Evolutionary conservation across 495 filamentous ascomycete genomes (phyloP).

Genomic region (Neurospora sublineolata): DNA sequence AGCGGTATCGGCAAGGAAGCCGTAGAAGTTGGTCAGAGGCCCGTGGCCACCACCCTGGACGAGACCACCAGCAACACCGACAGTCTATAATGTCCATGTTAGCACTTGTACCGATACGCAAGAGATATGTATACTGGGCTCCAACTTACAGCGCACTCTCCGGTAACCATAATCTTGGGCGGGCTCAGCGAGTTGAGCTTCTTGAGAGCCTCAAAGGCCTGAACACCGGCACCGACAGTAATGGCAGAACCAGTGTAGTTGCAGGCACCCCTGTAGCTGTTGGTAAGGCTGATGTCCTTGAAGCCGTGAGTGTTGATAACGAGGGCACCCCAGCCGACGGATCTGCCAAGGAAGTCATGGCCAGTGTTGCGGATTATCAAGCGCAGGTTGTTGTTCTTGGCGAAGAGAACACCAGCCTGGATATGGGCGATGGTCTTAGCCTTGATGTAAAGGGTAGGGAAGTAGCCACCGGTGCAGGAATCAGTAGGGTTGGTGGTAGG

Average conservation of each 20-base stretch:
- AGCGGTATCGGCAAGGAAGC: conserved; percentile 45
- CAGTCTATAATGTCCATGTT: conserved; percentile 36
- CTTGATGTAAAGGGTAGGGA: conserved; percentile 43
- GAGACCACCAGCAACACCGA: conserved; percentile 41
- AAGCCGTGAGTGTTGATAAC: conserved; percentile 55
- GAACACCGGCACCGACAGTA: conserved; percentile 38
- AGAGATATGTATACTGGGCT: not conserved
- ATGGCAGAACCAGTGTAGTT: conserved; percentile 34
- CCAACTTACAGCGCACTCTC: conserved; percentile 29
- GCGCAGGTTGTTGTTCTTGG: conserved; percentile 43
- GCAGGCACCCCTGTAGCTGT: conserved; percentile 23
- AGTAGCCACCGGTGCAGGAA: conserved; percentile 47
- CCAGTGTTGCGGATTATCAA: conserved; percentile 57
- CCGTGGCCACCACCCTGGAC: conserved; percentile 50
- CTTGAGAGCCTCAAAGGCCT: conserved; percentile 31
- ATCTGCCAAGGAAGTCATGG: conserved; percentile 47
- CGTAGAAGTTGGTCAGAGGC: conserved; percentile 37
- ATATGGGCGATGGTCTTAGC: conserved; percentile 33
- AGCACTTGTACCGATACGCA: conserved; percentile 26
- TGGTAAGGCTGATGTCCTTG: conserved; percentile 35
- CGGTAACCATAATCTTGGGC: conserved; percentile 39
- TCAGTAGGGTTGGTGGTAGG: conserved; percentile 31
- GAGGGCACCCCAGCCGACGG: conserved; percentile 46
- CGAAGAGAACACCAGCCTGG: conserved; percentile 41
- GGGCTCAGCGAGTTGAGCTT: conserved; percentile 31